phyloP scores from a whole-genome alignment of 768 basidiomycete species.

The Russula dissimulans region DNA sequence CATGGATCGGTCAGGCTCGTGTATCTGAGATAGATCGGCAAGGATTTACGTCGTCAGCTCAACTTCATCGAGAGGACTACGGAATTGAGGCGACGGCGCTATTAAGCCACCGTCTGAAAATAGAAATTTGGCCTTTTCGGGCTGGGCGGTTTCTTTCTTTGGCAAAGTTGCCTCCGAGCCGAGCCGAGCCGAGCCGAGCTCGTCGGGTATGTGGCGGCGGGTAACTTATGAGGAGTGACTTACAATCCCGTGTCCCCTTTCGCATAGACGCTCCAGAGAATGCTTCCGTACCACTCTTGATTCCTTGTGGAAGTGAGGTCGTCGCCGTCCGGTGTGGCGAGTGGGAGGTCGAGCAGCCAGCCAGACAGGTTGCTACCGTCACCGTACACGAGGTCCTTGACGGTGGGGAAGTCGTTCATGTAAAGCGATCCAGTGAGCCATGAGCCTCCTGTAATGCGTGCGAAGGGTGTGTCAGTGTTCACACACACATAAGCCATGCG shows the following conservation, averaged over 20 bases:
- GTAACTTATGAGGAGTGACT: constrained; percentile 20
- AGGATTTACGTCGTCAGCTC: no score
- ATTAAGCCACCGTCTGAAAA: no score
- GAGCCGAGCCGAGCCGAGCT: no score
- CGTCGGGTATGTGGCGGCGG: no score
- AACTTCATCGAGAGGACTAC: no score
- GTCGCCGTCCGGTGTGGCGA: constrained; percentile 46
- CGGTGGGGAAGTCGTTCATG: constrained; percentile 54
- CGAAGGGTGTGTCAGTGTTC: not conserved
- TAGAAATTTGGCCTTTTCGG: no score
- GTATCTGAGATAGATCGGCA: constrained; percentile 32
- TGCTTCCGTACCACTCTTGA: constrained; percentile 43
- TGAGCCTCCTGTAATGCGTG: constrained; percentile 41
- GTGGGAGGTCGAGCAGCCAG: constrained; percentile 48
- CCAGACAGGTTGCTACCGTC: constrained; percentile 37
- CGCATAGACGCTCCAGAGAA: constrained; percentile 45
- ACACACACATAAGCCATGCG: not conserved
- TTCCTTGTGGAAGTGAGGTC: constrained; percentile 39
- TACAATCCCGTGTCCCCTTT: constrained; percentile 48
- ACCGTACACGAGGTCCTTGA: constrained; percentile 52
- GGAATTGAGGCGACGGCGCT: no score
- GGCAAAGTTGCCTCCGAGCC: no score
- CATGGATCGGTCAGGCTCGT: constrained; percentile 60
- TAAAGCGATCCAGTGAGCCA: constrained; percentile 58
- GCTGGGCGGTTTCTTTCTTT: no score